Percentiles rank a stretch among this genome's conserved stretches.
phyloP scores from a whole-genome alignment of 352 stramenopile genomes.

The Phytophthora meadii region DNA sequence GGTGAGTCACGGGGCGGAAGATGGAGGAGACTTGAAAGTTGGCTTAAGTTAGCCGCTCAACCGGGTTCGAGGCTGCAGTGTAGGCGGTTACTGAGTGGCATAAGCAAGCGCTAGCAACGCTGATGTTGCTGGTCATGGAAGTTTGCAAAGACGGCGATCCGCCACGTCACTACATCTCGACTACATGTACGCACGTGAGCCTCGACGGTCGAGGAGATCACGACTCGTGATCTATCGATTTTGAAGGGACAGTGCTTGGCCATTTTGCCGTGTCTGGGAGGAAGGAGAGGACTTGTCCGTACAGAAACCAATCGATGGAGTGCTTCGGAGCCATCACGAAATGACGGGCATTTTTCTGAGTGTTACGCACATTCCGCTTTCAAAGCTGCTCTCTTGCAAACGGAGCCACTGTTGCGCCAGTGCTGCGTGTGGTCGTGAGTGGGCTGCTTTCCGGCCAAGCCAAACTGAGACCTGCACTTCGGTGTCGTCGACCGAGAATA shows the following conservation, averaged over 20 bases:
- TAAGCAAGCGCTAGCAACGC: conserved; percentile 16
- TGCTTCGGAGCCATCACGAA: conserved; percentile 1
- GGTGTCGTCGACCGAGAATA: neutral
- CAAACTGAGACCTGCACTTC: neutral
- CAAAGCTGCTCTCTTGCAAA: conserved; percentile 29
- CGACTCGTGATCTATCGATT: too few relatives aligned
- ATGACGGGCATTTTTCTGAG: conserved; percentile 27
- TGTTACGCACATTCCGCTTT: conserved; percentile 6
- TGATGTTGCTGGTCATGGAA: conserved; percentile 2
- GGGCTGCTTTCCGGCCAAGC: conserved; percentile 3
- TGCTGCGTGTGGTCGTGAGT: conserved; percentile 13
- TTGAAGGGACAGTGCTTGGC: too few relatives aligned
- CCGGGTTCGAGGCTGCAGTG: too few relatives aligned
- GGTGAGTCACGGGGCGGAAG: conserved; percentile 9
- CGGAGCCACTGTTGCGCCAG: conserved; percentile 26
- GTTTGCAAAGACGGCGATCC: neutral
- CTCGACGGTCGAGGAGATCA: conserved; percentile 13
- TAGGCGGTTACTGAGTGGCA: conserved; percentile 1
- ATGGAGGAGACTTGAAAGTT: neutral
- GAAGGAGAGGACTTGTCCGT: conserved; percentile 13
- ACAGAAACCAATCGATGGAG: conserved; percentile 22
- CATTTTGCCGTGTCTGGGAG: neutral
- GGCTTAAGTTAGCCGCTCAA: too few relatives aligned
- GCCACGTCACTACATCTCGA: conserved; percentile 10
- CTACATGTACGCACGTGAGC: neutral